A percentile compares a stretch with the other conserved stretches of the same genome.
Conservation (phyloP, 768 basidiomycete genomes). For the Lactarius sp. region DNA sequence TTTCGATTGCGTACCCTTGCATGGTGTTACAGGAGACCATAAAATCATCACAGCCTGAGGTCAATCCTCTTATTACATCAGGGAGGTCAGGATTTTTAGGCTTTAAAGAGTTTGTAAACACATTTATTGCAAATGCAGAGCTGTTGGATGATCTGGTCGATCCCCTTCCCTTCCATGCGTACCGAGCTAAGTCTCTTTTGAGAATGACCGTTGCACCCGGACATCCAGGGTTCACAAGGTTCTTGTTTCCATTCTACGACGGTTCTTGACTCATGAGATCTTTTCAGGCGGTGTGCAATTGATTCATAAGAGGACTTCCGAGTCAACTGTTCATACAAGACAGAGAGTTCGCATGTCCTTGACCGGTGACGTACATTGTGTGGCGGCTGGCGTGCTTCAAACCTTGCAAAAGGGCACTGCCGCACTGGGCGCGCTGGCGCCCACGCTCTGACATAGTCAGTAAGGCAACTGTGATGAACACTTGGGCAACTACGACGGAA, state of each 20-base stretch:
- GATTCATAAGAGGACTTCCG: slow-evolving; percentile 68
- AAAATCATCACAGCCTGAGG: slow-evolving; percentile 40
- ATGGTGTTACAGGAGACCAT: slow-evolving; percentile 82
- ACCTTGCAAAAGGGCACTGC: slow-evolving; percentile 48
- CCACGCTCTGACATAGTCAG: slow-evolving; percentile 39
- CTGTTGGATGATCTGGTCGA: slow-evolving; percentile 83
- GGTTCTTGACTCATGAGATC: slow-evolving; percentile 5
- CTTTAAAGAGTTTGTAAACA: slow-evolving; percentile 76
- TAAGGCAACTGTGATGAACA: too few relatives aligned
- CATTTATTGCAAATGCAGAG: slow-evolving; percentile 90
- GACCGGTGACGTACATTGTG: slow-evolving; percentile 92
- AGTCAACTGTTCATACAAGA: slow-evolving; percentile 65
- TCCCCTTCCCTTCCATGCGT: slow-evolving; percentile 22
- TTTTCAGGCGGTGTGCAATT: slow-evolving; percentile 81
- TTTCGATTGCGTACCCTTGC: slow-evolving; percentile 88
- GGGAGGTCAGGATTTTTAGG: slow-evolving; percentile 64
- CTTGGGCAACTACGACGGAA: too few relatives aligned
- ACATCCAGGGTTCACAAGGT: slow-evolving; percentile 75
- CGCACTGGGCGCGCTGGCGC: slow-evolving; percentile 44
- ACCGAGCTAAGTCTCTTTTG: slow-evolving; percentile 1
- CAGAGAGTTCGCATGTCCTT: slow-evolving; percentile 74
- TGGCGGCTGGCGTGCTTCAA: slow-evolving; percentile 75
- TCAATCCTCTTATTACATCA: slow-evolving; percentile 75
- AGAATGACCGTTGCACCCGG: slow-evolving; percentile 81
- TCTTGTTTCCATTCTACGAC: slow-evolving; percentile 2